Conservation (phyloP, 202 grass and related monocot genomes). For the Zoysia matrella region DNA sequence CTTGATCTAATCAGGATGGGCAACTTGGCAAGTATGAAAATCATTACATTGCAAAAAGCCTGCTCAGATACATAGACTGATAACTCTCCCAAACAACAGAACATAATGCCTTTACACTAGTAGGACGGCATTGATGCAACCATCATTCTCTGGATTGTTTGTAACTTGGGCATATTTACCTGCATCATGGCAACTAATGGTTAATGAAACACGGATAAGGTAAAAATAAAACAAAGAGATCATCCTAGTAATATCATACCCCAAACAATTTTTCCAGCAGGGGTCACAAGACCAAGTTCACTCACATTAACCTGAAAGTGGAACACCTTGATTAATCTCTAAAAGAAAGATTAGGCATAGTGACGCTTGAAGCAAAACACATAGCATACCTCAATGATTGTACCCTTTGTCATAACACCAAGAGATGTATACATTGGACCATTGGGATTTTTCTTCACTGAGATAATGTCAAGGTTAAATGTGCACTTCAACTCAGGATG, state of each 20-base stretch:
- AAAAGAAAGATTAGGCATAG: neutral
- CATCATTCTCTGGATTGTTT: slow-evolving; percentile 80
- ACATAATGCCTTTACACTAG: slow-evolving; percentile 51
- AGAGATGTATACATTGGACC: slow-evolving; percentile 83
- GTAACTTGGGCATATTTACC: slow-evolving; percentile 80
- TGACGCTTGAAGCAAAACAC: slow-evolving; percentile 7
- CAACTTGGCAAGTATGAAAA: neutral
- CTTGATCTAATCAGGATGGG: slow-evolving; percentile 3
- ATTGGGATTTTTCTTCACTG: slow-evolving; percentile 79
- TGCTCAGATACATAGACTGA: neutral
- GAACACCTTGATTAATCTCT: neutral
- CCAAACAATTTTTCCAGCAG: slow-evolving; percentile 82
- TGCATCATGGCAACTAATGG: slow-evolving; percentile 25
- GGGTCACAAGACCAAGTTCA: slow-evolving; percentile 80
- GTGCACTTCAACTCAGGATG: slow-evolving; percentile 82
- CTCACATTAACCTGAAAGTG: slow-evolving; percentile 72
- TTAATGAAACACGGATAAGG: neutral
- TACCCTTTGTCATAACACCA: slow-evolving; percentile 72
- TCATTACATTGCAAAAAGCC: neutral
- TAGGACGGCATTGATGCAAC: slow-evolving; percentile 72
- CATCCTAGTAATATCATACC: slow-evolving; percentile 41
- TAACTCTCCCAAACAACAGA: neutral
- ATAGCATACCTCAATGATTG: slow-evolving; percentile 65
- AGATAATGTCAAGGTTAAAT: slow-evolving; percentile 80
- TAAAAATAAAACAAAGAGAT: neutral